Evolutionary conservation across 176 grass and related monocot genomes (phyloP), one percentile per base, ranked within the genome.

Genomic region (sorghum (Sorghum bicolor)): DNA sequence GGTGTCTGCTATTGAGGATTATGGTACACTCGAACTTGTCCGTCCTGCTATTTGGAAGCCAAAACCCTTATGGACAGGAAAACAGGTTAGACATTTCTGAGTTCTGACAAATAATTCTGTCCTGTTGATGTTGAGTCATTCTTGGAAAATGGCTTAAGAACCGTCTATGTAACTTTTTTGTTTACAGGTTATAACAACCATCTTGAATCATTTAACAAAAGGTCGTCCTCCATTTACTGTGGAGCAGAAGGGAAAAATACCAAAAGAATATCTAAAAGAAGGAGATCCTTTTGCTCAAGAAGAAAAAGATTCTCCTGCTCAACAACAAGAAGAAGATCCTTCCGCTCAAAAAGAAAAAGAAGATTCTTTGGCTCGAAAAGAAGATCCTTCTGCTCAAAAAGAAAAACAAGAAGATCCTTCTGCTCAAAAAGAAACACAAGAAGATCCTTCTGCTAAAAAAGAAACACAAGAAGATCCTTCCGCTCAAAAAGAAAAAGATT

Each of bases 131-230:
- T 37, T 28, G 40, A n/a, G 14, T 66, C 20, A 52, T 8, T 73
- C 44, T 67, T 85, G 43, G 39, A 11, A 11, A 75, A 83, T 57
- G 70, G 5, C 69, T 82, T 75, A 20, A 29, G 43, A 57, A 24
- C 22, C 11, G 71, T 29, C 5, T 62, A 39, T 30, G 70, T 64
- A 79, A 71, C 38, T 33, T 31, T 79, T 77, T 60, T 77, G 17
- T 70, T 8, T 67, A 25, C 85, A 98, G 96, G 96, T 98, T 75
- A 98, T 98, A 73, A 95, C 92, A 52, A 86, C 96, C 48, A 91
- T 98, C 75, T 89, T 98, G 75, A 93, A 95, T 77, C 82, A 93
- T 91, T 77, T 98, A 76, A 98, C 96, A 52, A 86, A 77, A 83
- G 96, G 93, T n/a, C 79, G 63, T 70, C 85, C 89, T 11, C 87